Base-by-base conservation (phyloP, 2,329 filamentous ascomycete species). In the Cercospora brassicicola region DNA sequence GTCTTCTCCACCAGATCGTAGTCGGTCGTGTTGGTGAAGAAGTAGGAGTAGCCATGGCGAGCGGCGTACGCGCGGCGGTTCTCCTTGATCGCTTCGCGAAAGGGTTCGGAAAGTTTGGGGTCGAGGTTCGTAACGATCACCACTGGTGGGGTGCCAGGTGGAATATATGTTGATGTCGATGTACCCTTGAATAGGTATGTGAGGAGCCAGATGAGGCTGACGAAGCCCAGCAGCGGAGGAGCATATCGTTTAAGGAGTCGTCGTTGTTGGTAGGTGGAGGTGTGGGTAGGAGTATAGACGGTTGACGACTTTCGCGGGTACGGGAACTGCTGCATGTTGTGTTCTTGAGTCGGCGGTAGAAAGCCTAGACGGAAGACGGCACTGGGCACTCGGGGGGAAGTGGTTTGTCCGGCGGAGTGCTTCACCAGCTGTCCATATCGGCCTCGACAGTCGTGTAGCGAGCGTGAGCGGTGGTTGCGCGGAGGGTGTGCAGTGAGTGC, bases 121-220 rank as follows among this genome's bases (percentile, higher is more conserved):
- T 97, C 92, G 65, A 97, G 81, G 8, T 94, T 88, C 1, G 95
- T 97, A 69, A 99, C 91, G 61, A 99, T 83, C 33, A 98, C 93
- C 20, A 88, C 84, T 30, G 83, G 80, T 39, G 88, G 81, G 4
- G 83, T 83, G 26, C 83, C 83, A 48, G 82, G 75, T 10, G 82
- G 81, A 18, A 65, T 42, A 13, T 59, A 18, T 51, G 42, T 15
- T 36, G 48, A 56, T 3, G 55, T 45, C 30, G 72, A 55, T 67
- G 71, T 66, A 72, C 62, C 68, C 76, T 75, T 67, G 65, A 71
- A 73, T 20, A 75, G 70, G 63, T 75, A 73, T 23, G 78, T 69
- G 56, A 82, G 70, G 56, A 82, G 73, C 71, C 71, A 73, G 56
- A 77, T 26, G 39, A 74, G 56, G 18, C 66, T 71, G 20, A 73